Percentiles rank a stretch among this genome's conserved stretches.
These are phyloP conservation scores for Pythium phragmitis DNA, from an alignment of 352 stramenopile species.

Conservation along the genomic window DNA sequence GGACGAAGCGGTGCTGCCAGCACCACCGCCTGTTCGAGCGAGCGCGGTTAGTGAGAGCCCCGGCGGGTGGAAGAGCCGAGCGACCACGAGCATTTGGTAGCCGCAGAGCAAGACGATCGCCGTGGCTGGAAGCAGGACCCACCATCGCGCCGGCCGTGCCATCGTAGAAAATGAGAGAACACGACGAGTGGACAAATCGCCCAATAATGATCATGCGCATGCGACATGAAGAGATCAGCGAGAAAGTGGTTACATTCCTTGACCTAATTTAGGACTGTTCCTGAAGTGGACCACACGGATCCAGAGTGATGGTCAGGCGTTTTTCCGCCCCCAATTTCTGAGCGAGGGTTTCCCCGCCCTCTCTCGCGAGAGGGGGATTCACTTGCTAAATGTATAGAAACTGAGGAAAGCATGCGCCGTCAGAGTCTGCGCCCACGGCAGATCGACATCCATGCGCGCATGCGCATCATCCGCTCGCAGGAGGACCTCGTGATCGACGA, in stretches of 20 bases:
- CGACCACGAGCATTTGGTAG: slow-evolving; percentile 23
- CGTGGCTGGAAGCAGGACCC: slow-evolving; percentile 17
- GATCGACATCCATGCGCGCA: slow-evolving; percentile 86
- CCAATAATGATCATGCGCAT: background rate
- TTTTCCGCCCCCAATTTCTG: background rate
- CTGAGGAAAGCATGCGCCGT: slow-evolving; percentile 47
- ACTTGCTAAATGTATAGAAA: slow-evolving; percentile 17
- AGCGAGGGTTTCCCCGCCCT: background rate
- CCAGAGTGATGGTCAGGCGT: background rate
- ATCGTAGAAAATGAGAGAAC: background rate
- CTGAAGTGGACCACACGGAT: background rate
- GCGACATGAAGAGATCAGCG: background rate
- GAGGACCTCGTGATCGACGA: slow-evolving; percentile 77
- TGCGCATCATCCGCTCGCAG: slow-evolving; percentile 81
- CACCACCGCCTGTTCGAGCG: background rate
- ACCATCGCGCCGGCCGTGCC: background rate
- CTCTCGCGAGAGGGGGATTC: background rate
- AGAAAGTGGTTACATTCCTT: background rate
- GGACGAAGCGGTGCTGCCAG: background rate
- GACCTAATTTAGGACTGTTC: background rate
- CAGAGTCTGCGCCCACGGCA: slow-evolving; percentile 84
- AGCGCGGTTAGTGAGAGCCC: slow-evolving; percentile 10
- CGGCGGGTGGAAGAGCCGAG: slow-evolving; percentile 19
- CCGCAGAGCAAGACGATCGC: slow-evolving; percentile 16
- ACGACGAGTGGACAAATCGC: background rate